Evolutionary conservation across 2,329 filamentous ascomycete species (phyloP).

Genomic region (Aureobasidium sp.): DNA sequence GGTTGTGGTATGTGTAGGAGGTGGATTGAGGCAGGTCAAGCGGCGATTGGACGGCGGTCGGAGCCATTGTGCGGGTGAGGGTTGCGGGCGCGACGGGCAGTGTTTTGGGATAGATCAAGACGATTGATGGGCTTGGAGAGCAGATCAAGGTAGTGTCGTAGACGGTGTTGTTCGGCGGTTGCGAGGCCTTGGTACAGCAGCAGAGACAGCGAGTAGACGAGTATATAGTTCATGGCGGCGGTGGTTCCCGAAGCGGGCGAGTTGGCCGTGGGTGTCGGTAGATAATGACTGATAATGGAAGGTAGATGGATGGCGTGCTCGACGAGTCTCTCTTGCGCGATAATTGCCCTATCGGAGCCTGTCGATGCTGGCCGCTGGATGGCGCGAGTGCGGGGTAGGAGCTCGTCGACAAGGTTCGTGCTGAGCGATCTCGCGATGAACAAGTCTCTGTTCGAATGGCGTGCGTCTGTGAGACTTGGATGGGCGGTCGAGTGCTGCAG

Average conservation of each 20-base stretch:
- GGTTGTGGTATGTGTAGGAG: slow-evolving; percentile 21
- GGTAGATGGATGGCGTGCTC: slow-evolving; percentile 12
- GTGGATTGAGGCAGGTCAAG: slow-evolving; percentile 13
- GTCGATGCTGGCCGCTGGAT: not conserved
- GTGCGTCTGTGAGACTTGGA: not conserved
- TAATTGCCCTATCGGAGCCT: slow-evolving; percentile 9
- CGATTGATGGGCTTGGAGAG: slow-evolving; percentile 17
- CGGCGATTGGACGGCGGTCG: slow-evolving; percentile 18
- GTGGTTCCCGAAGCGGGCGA: not conserved
- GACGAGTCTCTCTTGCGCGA: slow-evolving; percentile 1
- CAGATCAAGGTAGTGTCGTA: slow-evolving; percentile 16
- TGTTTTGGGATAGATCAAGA: slow-evolving; percentile 14
- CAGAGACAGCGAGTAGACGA: slow-evolving; percentile 20
- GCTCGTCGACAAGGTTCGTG: not conserved
- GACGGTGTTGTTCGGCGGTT: slow-evolving; percentile 17
- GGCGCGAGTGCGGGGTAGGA: slow-evolving; percentile 11
- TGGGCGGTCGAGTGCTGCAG: not conserved
- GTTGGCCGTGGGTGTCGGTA: too few species aligned
- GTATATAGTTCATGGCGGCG: slow-evolving; percentile 19
- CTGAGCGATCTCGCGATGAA: not conserved
- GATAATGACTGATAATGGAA: not conserved
- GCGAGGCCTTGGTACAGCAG: slow-evolving; percentile 18
- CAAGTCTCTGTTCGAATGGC: not conserved
- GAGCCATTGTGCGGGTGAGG: slow-evolving; percentile 14
- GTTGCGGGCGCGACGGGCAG: not conserved